Evolutionary conservation across 108 stramenopile genomes (phyloP).

Genomic region (Cyclotella cryptica): DNA sequence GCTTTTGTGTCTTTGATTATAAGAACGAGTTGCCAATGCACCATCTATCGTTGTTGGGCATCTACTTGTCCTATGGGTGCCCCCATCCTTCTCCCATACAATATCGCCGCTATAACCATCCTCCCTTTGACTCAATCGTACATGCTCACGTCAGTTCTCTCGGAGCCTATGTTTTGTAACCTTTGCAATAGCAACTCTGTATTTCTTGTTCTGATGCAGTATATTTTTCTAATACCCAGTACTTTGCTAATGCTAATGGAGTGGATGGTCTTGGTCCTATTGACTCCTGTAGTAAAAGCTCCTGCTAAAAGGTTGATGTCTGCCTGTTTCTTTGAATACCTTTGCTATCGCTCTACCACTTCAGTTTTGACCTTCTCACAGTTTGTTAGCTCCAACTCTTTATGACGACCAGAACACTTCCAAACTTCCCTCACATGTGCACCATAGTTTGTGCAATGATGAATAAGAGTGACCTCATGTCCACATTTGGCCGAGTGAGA

Average conservation of each 20-base stretch:
- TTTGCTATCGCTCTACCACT: background rate
- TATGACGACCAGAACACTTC: background rate
- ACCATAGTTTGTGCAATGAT: too few species aligned
- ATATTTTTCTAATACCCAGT: constrained; percentile 4
- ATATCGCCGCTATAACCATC: constrained; percentile 3
- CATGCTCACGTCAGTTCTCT: constrained; percentile 1
- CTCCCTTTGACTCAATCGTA: background rate
- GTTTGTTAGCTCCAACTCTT: background rate
- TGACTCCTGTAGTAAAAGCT: background rate
- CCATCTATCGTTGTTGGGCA: background rate
- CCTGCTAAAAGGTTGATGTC: constrained; percentile 1
- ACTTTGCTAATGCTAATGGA: background rate
- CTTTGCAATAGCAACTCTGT: background rate
- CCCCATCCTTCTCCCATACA: constrained; percentile 2
- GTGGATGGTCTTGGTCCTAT: background rate
- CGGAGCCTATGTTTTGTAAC: background rate
- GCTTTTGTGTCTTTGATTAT: constrained; percentile 9
- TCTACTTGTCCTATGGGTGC: background rate
- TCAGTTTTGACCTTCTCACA: background rate
- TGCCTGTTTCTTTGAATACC: background rate
- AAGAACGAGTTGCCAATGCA: background rate
- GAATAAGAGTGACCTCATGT: too few species aligned
- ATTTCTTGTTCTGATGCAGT: background rate
- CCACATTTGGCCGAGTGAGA: too few species aligned
- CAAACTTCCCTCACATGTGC: constrained; percentile 3